Evolutionary conservation across 306 rosid genomes (phyloP).

Genomic region (Erythrophleum fordii): DNA sequence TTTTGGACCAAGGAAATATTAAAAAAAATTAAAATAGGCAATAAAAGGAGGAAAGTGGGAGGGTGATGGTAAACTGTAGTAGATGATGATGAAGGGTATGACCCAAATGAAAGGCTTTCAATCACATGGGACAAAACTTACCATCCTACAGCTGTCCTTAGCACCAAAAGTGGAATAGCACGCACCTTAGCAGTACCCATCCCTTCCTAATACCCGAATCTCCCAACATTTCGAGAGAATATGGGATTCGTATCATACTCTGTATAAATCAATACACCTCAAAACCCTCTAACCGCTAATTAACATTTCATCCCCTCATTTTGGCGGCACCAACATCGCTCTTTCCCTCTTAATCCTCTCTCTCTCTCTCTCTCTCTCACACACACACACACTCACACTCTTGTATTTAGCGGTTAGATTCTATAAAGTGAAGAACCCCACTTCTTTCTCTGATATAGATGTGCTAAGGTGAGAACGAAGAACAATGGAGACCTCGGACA

Average conservation of each 20-base stretch:
- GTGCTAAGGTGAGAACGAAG: constrained; percentile 22
- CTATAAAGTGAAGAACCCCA: constrained; percentile 34
- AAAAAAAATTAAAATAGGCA: background rate
- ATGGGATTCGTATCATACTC: background rate
- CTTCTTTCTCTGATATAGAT: constrained; percentile 12
- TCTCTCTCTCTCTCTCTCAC: background rate
- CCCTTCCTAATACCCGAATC: background rate
- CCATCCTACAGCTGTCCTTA: constrained; percentile 51
- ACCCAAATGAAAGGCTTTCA: constrained; percentile 27
- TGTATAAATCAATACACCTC: background rate
- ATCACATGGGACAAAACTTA: constrained; percentile 51
- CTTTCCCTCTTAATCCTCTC: background rate
- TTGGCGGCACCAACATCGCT: constrained; percentile 22
- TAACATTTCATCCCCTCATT: background rate
- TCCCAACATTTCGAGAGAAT: background rate
- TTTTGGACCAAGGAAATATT: background rate
- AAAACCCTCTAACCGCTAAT: background rate
- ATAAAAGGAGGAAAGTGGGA: background rate
- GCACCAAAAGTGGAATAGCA: constrained; percentile 24
- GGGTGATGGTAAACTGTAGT: background rate
- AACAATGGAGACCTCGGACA: constrained; percentile 56
- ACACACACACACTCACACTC: background rate
- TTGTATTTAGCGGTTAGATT: constrained; percentile 47
- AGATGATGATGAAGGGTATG: background rate
- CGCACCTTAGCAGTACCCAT: constrained; percentile 21